Conservation (phyloP, 1,284 basidiomycete species). For the Puccinia triticina region DNA sequence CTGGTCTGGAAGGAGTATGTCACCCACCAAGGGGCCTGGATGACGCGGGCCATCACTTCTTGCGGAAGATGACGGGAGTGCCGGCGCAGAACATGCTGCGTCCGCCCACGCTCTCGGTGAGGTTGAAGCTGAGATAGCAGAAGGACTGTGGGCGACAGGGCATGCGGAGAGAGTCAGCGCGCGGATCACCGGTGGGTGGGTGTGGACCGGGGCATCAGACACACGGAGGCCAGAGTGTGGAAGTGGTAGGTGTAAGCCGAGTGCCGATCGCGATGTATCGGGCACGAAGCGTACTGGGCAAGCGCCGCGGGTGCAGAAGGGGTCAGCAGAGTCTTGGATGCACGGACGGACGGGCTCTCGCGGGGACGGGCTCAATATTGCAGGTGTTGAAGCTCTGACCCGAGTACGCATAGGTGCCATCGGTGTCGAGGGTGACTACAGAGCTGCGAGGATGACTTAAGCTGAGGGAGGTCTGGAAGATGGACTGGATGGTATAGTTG, state of each 20-base stretch:
- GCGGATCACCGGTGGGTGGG: neutral
- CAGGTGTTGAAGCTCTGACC: conserved; percentile 47
- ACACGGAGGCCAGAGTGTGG: conserved; percentile 31
- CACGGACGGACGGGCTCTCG: no score
- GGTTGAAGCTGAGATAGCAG: conserved; percentile 39
- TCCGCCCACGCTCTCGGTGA: conserved; percentile 23
- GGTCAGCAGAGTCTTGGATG: neutral
- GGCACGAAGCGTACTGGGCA: conserved; percentile 34
- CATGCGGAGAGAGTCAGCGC: neutral
- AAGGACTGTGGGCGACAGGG: conserved; percentile 35
- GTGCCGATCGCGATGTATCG: neutral
- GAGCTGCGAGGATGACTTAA: conserved; percentile 12
- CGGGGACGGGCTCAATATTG: neutral
- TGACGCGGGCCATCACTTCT: no score
- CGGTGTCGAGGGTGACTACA: neutral
- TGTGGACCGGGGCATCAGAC: neutral
- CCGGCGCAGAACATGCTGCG: conserved; percentile 44
- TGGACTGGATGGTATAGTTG: conserved; percentile 39
- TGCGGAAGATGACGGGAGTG: neutral
- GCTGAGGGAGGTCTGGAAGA: conserved; percentile 1
- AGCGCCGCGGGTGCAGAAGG: neutral
- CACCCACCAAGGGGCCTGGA: no score
- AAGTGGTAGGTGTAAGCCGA: conserved; percentile 45
- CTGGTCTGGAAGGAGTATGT: no score
- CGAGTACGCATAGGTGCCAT: conserved; percentile 37